phyloP scores from a whole-genome alignment of 1,284 basidiomycete species.

The Heterobasidion parviporum region DNA sequence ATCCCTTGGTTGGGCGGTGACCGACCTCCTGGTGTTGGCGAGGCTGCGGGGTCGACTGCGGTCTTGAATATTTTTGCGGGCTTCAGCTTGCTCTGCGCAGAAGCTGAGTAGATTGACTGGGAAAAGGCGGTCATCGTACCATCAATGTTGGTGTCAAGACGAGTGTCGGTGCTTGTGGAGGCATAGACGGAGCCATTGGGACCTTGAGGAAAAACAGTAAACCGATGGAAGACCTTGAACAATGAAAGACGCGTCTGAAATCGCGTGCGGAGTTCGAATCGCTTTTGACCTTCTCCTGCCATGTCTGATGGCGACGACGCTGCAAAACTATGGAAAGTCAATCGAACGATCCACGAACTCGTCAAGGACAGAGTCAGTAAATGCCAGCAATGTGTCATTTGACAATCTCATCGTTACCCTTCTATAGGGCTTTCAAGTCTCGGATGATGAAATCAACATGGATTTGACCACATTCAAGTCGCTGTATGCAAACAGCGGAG shows the following conservation, averaged over 20 bases:
- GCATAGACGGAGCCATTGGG: conserved; percentile 6
- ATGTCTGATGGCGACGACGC: conserved; percentile 69
- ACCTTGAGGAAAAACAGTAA: conserved; percentile 15
- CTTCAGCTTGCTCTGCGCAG: conserved; percentile 60
- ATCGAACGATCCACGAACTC: conserved; percentile 94
- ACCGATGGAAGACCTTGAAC: conserved; percentile 8
- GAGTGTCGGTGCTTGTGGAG: conserved; percentile 17
- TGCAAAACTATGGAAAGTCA: conserved; percentile 91
- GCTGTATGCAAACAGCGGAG: conserved; percentile 55
- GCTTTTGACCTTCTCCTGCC: conserved; percentile 17
- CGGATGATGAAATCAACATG: conserved; percentile 88
- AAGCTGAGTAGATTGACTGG: too few species aligned
- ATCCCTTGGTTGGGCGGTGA: conserved; percentile 28
- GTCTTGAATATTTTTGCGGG: conserved; percentile 85
- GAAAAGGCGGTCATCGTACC: too few species aligned
- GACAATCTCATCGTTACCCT: conserved; percentile 3
- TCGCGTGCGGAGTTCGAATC: conserved; percentile 20
- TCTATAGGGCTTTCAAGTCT: conserved; percentile 76
- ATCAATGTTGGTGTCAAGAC: conserved; percentile 20
- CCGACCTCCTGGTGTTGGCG: conserved; percentile 37
- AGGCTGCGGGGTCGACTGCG: conserved; percentile 56
- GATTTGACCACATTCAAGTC: conserved; percentile 68
- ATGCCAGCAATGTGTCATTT: neutral
- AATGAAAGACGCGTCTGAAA: conserved; percentile 5
- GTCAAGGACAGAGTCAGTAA: conserved; percentile 79